A percentile compares a stretch with the other conserved stretches of the same genome.
Evolutionary conservation across 345 rosid species (phyloP).

Genomic region (Mangifera indica): DNA sequence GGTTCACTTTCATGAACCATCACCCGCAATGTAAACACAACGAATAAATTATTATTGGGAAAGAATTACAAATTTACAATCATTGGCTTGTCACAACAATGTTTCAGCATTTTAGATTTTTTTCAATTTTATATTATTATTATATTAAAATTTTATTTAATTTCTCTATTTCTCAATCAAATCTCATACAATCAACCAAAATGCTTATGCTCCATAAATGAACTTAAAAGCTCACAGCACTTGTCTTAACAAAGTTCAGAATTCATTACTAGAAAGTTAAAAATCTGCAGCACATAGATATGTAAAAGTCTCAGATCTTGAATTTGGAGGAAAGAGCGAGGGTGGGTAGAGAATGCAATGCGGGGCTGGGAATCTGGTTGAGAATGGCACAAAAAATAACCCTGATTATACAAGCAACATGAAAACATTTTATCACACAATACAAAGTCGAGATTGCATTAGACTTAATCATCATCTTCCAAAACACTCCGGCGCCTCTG

Average conservation of each 20-base stretch:
- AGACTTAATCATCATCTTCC: slow-evolving; percentile 73
- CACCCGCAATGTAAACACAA: no score
- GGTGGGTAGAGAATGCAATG: neutral
- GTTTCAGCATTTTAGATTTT: no score
- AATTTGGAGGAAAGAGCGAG: neutral
- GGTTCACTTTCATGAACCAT: no score
- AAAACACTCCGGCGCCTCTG: slow-evolving; percentile 88
- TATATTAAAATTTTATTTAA: no score
- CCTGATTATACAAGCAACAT: slow-evolving; percentile 12
- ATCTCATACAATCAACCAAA: no score
- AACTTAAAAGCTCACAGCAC: no score
- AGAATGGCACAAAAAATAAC: neutral
- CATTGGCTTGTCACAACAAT: no score
- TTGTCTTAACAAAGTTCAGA: neutral
- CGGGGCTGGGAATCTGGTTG: neutral
- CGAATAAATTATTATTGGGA: no score
- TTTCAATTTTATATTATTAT: no score
- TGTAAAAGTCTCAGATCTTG: neutral
- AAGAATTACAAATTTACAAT: no score
- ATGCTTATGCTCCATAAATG: no score
- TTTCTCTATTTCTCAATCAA: no score
- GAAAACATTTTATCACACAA: neutral
- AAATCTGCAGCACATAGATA: neutral
- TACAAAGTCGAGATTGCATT: neutral
- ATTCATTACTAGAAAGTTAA: neutral